phyloP scores from a whole-genome alignment of 139 green algal genomes.

The Picochlorum sp. region DNA sequence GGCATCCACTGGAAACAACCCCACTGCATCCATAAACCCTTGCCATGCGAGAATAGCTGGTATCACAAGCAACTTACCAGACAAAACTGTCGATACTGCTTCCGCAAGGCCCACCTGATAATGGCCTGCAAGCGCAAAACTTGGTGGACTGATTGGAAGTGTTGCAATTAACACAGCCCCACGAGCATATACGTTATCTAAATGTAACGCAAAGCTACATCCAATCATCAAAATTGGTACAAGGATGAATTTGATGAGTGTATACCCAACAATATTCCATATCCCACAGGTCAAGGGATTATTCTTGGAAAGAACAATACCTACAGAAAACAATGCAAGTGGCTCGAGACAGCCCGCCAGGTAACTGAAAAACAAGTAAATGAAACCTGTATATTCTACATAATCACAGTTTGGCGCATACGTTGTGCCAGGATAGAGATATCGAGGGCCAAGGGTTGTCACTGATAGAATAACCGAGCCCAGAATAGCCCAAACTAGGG shows the following conservation, averaged over 20 bases:
- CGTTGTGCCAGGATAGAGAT: neutral
- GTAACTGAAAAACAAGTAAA: constrained; percentile 2
- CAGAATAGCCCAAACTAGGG: neutral
- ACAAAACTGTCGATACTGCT: neutral
- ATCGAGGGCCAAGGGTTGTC: neutral
- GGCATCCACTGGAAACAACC: neutral
- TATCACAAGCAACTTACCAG: neutral
- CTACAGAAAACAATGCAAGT: neutral
- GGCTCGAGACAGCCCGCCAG: neutral
- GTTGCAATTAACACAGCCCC: constrained; percentile 23
- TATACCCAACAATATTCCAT: neutral
- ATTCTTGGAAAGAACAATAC: constrained; percentile 1
- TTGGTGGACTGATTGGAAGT: constrained; percentile 20
- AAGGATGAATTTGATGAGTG: neutral
- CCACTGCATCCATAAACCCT: neutral
- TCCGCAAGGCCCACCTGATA: neutral
- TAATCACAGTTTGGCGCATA: constrained; percentile 3
- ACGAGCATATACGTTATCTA: constrained; percentile 1
- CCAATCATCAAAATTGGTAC: constrained; percentile 5
- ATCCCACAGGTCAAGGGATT: neutral
- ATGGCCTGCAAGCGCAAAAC: constrained; percentile 13
- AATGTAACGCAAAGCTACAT: constrained; percentile 16
- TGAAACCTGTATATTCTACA: neutral
- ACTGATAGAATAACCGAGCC: neutral
- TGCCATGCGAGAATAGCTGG: neutral